Evolutionary conservation across 176 grass and related monocot genomes (phyloP), one percentile per base, ranked within the genome.

Genomic region (Phyllostachys edulis): DNA sequence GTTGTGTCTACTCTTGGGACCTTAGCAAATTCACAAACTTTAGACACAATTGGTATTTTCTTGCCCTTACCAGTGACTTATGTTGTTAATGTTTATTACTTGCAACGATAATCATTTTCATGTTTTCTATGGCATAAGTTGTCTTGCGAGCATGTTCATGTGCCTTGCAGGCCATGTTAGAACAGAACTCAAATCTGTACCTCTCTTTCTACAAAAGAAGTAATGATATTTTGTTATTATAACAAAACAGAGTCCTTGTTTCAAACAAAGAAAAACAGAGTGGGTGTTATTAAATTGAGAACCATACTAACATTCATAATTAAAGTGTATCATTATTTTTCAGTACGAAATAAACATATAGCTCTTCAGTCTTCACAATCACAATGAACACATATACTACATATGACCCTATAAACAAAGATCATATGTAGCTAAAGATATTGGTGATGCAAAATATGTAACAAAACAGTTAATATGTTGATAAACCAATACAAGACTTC

Each of bases 21-120:
- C 74, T 91, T 96, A 68, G 20, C 88, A 63, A 99, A 99, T 87
- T 94, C 93, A 78, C 89, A 96, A 77, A 92, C 89, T 82, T 73
- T 99, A 83, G 96, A 99, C 67, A 76, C 91, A 16, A 82, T 94
- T 60, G 96, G 93, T 96, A 99, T 79, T 85, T 83, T 69, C 76
- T 84, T 81, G 21, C 39, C 66, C 66, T 90, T 40, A 50, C 85
- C 27, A 44, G 7, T 59, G 47, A 20, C 72, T 61, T 81, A 51
- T 52, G 10, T 69, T 82, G 18, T 61, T 17, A 32, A 9, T n/a
- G n/a, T 84, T 72, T 75, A 89, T 80, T 72, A 41, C 40, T 82
- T 82, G 6, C 11, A 69, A 67, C 39, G 26, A 64, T 41, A 71
- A 68, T 20, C n/a, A 78, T 82, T 17, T 77, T 65, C 57, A 20